Percentiles rank a stretch among this genome's conserved stretches.
These are phyloP conservation scores for Alternaria sp. DNA, from an alignment of 2,329 filamentous ascomycete genomes.

Conservation along the genomic window DNA sequence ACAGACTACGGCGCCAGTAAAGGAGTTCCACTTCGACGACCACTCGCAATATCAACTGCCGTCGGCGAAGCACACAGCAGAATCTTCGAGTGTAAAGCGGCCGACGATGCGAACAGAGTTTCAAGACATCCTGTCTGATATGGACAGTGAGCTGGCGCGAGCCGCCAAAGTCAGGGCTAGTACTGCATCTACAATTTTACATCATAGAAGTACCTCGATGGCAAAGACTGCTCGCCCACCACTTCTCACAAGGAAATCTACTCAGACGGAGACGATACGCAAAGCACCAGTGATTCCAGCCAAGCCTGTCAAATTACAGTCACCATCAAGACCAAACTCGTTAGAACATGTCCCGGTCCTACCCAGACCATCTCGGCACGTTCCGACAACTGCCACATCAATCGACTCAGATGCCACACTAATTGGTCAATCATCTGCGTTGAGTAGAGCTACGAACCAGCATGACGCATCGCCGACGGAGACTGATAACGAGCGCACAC, in stretches of 20 bases:
- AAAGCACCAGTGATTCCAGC: conserved; percentile 19
- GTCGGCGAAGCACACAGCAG: conserved; percentile 13
- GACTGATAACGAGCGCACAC: conserved; percentile 1
- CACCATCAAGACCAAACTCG: conserved; percentile 21
- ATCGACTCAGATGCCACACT: conserved; percentile 38
- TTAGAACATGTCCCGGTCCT: conserved; percentile 22
- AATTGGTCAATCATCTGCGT: conserved; percentile 26
- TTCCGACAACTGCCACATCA: conserved; percentile 19
- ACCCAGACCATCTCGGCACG: conserved; percentile 9
- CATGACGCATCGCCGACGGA: conserved; percentile 3
- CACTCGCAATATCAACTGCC: conserved; percentile 42
- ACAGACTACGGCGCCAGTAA: conserved; percentile 9
- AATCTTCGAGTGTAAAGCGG: conserved; percentile 8
- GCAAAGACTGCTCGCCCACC: conserved; percentile 23
- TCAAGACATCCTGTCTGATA: conserved; percentile 35
- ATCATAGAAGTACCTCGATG: conserved; percentile 31
- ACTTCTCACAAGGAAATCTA: conserved; percentile 24
- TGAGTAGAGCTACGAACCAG: conserved; percentile 13
- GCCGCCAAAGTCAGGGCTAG: conserved; percentile 26
- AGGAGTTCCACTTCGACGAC: conserved; percentile 39
- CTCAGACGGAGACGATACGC: conserved; percentile 16
- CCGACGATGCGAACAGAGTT: conserved; percentile 26
- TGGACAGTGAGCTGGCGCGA: conserved; percentile 37
- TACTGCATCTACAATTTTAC: conserved; percentile 14
- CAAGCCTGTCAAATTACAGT: conserved; percentile 18